Evolutionary conservation across 169 alveolate genomes (phyloP).

Genomic region (Cryptosporidium parvum): DNA sequence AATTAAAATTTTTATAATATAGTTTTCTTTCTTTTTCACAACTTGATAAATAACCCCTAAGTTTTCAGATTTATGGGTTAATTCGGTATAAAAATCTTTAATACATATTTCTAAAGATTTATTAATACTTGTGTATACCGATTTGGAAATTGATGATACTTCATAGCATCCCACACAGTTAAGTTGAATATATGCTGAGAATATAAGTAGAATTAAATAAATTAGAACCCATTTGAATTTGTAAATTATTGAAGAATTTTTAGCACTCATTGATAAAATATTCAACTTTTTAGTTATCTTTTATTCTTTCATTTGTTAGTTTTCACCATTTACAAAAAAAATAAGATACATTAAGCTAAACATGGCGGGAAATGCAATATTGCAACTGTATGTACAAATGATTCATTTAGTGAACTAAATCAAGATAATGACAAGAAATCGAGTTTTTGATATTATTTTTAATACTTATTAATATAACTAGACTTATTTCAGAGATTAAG

Average conservation of each 20-base stretch:
- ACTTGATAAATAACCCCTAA: conserved; percentile 34
- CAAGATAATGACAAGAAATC: not conserved
- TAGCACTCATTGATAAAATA: not conserved
- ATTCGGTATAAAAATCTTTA: not conserved
- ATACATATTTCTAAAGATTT: conserved; percentile 14
- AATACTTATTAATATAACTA: not conserved
- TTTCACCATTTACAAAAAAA: not conserved
- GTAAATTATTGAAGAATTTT: not conserved
- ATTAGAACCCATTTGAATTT: not conserved
- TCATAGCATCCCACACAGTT: not conserved
- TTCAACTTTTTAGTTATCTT: not conserved
- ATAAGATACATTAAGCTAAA: not conserved
- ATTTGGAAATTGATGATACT: not conserved
- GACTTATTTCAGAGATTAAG: not conserved
- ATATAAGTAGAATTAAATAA: not conserved
- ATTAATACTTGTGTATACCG: conserved; percentile 25
- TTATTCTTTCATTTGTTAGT: not conserved
- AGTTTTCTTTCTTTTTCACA: conserved; percentile 1
- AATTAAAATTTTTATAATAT: not conserved
- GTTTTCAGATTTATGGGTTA: not conserved
- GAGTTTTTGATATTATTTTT: too few relatives aligned
- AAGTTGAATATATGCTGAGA: not conserved
- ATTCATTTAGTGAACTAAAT: too few relatives aligned
- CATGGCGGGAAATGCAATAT: not conserved
- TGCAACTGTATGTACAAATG: not conserved